Evolutionary conservation across 805 yeast species (phyloP).

Genomic region (Metschnikowia chrysomelidarum): DNA sequence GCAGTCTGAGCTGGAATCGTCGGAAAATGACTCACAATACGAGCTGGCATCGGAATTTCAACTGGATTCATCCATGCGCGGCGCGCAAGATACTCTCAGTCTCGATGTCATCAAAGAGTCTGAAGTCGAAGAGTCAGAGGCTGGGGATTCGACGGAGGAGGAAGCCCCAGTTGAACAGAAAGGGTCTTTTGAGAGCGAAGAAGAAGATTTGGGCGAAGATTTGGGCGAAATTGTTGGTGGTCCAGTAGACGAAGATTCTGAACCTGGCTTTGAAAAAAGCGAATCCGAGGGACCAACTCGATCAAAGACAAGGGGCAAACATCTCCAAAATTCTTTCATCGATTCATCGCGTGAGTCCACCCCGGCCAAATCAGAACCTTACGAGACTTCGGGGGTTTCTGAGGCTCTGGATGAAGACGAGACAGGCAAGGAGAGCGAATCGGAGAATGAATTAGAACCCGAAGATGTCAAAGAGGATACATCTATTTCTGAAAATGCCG

Average conservation of each 20-base stretch:
- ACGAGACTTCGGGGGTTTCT: too few species aligned
- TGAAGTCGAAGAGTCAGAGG: constrained; percentile 2
- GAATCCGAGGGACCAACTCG: too few species aligned
- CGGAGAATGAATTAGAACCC: background rate
- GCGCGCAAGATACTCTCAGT: background rate
- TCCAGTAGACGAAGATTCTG: too few species aligned
- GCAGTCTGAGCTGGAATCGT: constrained; percentile 17
- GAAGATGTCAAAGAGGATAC: constrained; percentile 6
- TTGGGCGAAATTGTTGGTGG: constrained; percentile 23
- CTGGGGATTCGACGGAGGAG: constrained; percentile 11
- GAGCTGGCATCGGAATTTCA: constrained; percentile 35
- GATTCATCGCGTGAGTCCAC: too few species aligned
- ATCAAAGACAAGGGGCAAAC: too few species aligned
- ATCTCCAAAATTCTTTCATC: too few species aligned
- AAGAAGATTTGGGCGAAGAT: constrained; percentile 28
- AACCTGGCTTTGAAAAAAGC: too few species aligned
- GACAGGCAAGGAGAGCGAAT: background rate
- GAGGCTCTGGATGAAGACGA: too few species aligned
- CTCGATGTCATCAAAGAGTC: constrained; percentile 1
- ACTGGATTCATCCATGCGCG: constrained; percentile 14
- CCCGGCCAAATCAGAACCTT: too few species aligned
- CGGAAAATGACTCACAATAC: constrained; percentile 24
- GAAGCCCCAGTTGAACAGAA: background rate
- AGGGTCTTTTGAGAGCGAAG: constrained; percentile 20
- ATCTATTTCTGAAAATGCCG: constrained; percentile 5